These are phyloP conservation scores for Acephala macrosclerotiorum DNA, from an alignment of 2,329 filamentous ascomycete species.

Conservation along the genomic window DNA sequence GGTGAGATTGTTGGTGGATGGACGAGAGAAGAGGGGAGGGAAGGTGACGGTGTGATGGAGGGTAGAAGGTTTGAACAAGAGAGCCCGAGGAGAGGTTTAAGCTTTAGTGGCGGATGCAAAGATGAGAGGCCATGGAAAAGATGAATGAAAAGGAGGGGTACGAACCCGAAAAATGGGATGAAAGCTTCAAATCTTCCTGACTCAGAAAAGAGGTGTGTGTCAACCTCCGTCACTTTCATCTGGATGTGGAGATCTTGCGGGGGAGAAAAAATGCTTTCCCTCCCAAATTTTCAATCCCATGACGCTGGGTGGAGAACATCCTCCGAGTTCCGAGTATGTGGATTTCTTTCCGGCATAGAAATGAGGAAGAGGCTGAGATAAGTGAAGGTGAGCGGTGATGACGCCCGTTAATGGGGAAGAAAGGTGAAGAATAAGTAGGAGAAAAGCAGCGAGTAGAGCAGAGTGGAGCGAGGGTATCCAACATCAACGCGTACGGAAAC, in stretches of 20 bases:
- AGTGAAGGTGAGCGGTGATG: not conserved
- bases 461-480: not conserved
- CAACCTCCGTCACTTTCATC: not conserved
- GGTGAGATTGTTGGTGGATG: not conserved
- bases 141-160: too few species aligned
- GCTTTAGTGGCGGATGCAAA: too few species aligned
- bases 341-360: not conserved
- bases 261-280: not conserved
- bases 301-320: not conserved
- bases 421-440: not conserved
- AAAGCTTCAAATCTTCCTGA: not conserved
- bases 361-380: not conserved
- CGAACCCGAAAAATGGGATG: not conserved
- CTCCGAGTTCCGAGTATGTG: not conserved
- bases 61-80: too few species aligned
- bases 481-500: not conserved
- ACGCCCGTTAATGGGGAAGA: not conserved
- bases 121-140: too few species aligned
- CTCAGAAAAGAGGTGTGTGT: constrained; percentile 8
- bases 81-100: too few species aligned
- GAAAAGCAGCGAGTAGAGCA: constrained; percentile 9
- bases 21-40: too few species aligned
- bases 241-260: not conserved
- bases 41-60: too few species aligned
- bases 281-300: not conserved